Base-by-base conservation (phyloP, 2,329 filamentous ascomycete species). In the Pseudogymnoascus destructans region DNA sequence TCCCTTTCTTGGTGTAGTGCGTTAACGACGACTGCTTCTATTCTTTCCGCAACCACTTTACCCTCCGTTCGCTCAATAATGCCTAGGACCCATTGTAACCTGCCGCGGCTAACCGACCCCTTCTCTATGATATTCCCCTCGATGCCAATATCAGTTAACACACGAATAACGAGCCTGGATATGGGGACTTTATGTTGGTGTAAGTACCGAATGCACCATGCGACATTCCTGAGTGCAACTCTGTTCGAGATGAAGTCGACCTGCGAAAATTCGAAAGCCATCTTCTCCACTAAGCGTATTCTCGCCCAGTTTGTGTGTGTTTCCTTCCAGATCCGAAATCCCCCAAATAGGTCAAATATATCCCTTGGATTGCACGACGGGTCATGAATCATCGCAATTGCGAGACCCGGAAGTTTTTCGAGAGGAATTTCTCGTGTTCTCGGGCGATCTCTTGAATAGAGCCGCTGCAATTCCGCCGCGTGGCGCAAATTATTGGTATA, bases 181-280 rank as follows among this genome's bases (percentile, higher is more conserved):
- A 65, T 58, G 3, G 61, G 58, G 4, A 60, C 62, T 2, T 59
- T 33, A 33, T 68, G 64, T 10, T 59, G 57, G 7, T 61, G 61
- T 5, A 70, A 56, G 59, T 66, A 63, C 25, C 59, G 57, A 11
- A 65, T 52, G 55, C 66, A 69, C 55, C 64, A 63, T 32, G 49
- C 55, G 17, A 69, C 63, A 58, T 66, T 66, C 7, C 66, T 63
- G n/a, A 69, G 49, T 11, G 64, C 63, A 11, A 60, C 59, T 36
- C 64, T 59, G 8, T 40, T 59, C 10, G 59, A 35, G 8, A 61
- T 61, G 6, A 36, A 23, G 6, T 59, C 30, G 7, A 58, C 58
- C 11, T 59, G 35, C 9, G 67, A 63, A 60, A 69, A 69, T n/a
- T 59, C 60, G 3, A 59, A 55, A 15, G 67, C 67, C 62, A 69